Percentiles rank a stretch among this genome's conserved stretches.
These are phyloP conservation scores for Fistulinella prunicolor DNA, from an alignment of 768 basidiomycete species.

Conservation along the genomic window DNA sequence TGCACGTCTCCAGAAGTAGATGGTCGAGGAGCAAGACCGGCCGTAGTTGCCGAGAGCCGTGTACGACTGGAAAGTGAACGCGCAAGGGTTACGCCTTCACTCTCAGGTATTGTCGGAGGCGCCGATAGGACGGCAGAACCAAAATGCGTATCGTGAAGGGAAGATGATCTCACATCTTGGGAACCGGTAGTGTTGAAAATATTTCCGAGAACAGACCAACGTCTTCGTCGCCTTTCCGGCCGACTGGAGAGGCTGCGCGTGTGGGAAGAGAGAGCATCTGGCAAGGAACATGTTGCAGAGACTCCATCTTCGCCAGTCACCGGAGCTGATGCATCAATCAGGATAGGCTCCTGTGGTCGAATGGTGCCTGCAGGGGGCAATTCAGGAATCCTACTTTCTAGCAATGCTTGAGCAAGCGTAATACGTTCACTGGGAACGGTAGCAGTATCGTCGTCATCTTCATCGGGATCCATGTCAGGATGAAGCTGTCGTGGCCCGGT, in stretches of 20 bases:
- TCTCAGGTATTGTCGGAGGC: slow-evolving; percentile 20
- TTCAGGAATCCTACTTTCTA: slow-evolving; percentile 77
- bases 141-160: slow-evolving; percentile 18
- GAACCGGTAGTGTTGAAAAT: slow-evolving; percentile 32
- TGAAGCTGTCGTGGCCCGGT: slow-evolving; percentile 36
- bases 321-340: slow-evolving; percentile 48
- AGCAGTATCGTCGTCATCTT: slow-evolving; percentile 50
- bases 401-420: slow-evolving; percentile 66
- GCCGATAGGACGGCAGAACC: slow-evolving; percentile 17
- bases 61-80: slow-evolving; percentile 28
- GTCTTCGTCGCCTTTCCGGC: slow-evolving; percentile 48
- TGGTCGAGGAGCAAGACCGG: slow-evolving; percentile 25
- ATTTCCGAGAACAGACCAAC: slow-evolving; percentile 70
- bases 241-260: slow-evolving; percentile 31
- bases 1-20: slow-evolving; percentile 35
- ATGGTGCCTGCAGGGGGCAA: slow-evolving; percentile 67
- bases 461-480: slow-evolving; percentile 46
- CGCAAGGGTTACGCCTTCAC: slow-evolving; percentile 16
- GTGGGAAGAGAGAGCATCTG: slow-evolving; percentile 39
- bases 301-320: slow-evolving; percentile 41
- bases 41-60: slow-evolving; percentile 11
- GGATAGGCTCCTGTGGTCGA: slow-evolving; percentile 65
- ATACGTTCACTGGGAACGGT: slow-evolving; percentile 54
- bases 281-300: slow-evolving; percentile 45
- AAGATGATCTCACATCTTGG: slow-evolving; percentile 28